Conservation (phyloP, 2,329 filamentous ascomycete genomes). For the Epichloe bromicola region DNA sequence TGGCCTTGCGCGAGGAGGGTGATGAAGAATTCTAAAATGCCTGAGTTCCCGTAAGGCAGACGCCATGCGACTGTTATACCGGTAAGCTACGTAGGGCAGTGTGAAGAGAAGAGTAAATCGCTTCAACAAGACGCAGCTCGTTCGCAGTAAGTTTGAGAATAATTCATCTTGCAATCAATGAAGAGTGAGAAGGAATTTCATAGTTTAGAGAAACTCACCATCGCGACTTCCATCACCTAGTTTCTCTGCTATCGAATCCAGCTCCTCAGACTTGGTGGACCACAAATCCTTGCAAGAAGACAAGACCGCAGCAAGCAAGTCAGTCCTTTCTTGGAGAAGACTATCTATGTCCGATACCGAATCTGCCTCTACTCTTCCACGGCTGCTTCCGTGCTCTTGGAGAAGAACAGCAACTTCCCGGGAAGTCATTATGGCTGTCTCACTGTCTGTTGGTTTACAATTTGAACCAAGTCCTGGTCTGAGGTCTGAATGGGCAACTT, state of each 20-base stretch:
- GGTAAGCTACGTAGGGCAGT: conserved; percentile 1
- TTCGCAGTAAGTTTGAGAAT: too few relatives aligned
- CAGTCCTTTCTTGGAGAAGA: conserved; percentile 13
- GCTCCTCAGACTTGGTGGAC: conserved; percentile 24
- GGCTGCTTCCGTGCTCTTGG: conserved; percentile 18
- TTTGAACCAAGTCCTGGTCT: not conserved
- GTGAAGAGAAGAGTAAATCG: not conserved
- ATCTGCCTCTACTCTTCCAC: conserved; percentile 14
- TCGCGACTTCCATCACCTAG: conserved; percentile 43
- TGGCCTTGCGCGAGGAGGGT: conserved; percentile 27
- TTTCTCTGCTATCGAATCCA: conserved; percentile 36
- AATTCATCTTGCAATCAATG: too few relatives aligned
- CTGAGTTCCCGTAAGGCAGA: conserved; percentile 42
- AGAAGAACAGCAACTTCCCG: conserved; percentile 26
- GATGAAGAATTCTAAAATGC: conserved; percentile 44
- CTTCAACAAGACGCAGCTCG: not conserved
- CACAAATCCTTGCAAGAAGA: conserved; percentile 26
- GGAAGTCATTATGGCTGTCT: conserved; percentile 18
- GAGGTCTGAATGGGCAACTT: not conserved
- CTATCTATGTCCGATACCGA: conserved; percentile 13
- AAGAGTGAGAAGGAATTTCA: too few relatives aligned
- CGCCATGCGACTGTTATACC: conserved; percentile 38
- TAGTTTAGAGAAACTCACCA: conserved; percentile 25
- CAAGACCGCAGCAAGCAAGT: conserved; percentile 25
- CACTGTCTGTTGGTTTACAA: conserved; percentile 1